Percentiles rank a stretch among this genome's conserved stretches.
Evolutionary conservation across 2,329 filamentous ascomycete species (phyloP).

Genomic region (Ascochyta viciae-villosae): DNA sequence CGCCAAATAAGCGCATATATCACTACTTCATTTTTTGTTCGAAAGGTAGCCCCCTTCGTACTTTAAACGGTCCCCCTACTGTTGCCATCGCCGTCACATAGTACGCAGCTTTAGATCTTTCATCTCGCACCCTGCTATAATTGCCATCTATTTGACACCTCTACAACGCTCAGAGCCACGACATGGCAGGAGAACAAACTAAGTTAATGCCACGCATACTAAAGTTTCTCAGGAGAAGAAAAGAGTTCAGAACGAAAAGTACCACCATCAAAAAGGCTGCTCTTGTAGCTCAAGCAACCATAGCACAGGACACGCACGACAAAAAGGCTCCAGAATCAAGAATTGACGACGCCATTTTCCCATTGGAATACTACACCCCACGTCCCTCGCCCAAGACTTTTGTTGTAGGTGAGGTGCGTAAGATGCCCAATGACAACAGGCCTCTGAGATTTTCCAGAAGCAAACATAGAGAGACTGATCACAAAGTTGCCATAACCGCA

Average conservation of each 20-base stretch:
- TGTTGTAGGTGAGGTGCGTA: background rate
- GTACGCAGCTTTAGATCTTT: too few species aligned
- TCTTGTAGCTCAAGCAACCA: background rate
- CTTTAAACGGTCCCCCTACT: too few species aligned
- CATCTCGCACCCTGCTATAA: too few species aligned
- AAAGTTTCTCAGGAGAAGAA: background rate
- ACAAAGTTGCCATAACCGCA: background rate
- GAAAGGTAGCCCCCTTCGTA: too few species aligned
- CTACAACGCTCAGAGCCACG: background rate
- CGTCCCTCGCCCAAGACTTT: background rate
- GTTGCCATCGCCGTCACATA: too few species aligned
- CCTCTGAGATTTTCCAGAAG: background rate
- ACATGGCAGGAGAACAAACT: background rate
- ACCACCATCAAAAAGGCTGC: conserved; percentile 12
- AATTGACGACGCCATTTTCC: background rate
- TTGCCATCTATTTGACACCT: background rate
- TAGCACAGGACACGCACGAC: background rate
- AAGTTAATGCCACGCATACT: background rate
- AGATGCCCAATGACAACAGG: background rate
- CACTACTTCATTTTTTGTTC: too few species aligned
- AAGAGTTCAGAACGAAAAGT: background rate
- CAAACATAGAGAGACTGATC: background rate
- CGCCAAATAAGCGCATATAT: too few species aligned
- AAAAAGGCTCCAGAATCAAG: too few species aligned
- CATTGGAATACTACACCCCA: background rate